Base-by-base conservation (phyloP, 495 filamentous ascomycete genomes). In the Hypoxylon crocopeplum region DNA sequence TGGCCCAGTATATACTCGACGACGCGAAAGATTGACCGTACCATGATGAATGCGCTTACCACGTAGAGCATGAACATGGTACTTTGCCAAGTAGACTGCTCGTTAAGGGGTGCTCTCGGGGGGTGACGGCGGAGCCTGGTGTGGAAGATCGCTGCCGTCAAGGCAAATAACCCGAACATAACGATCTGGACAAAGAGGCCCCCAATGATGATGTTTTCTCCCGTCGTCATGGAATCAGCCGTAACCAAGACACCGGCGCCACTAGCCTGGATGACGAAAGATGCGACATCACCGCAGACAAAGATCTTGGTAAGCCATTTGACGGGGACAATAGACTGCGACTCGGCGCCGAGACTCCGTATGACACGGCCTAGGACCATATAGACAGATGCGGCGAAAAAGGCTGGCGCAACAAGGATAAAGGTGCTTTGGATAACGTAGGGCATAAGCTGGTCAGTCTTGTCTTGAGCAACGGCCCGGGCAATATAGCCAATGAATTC, bases 1-100 rank as follows among this genome's bases (percentile, higher is more conserved):
- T 79, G 67, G 0, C 88, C 86, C 66, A 82, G 71, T 0, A 79
- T 17, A 49, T 85, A 91, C 72, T 90, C 88, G 10, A 86, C 70
- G 15, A 86, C 74, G 19, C 88, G 77, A 60, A 88, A 82, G 5
- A 89, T 52, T 6, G 77, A 83, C 5, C 88, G 79, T 1, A 88
- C 60, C 46, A 90, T 56, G 52, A 91, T 88, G 7, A 89, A 68
- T 1, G 61, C 66, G 46, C 77, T 81, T 5, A 74, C 73, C 4
- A 27, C 48, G 64, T 88, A 89, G 2, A 88, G 76, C 25, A 80
- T 69, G 16, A 68, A 42, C 41, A 88, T 65, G 44, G 82, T 74
- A 21, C 52, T 68, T 52, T 68, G 57, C 87, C 87, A 90, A 5
- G 47, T 49, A 8, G 29, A 37, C 5, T 42, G 42, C 1, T 4